phyloP scores from a whole-genome alignment of 2,329 filamentous ascomycete genomes.

The Cadophora malorum region DNA sequence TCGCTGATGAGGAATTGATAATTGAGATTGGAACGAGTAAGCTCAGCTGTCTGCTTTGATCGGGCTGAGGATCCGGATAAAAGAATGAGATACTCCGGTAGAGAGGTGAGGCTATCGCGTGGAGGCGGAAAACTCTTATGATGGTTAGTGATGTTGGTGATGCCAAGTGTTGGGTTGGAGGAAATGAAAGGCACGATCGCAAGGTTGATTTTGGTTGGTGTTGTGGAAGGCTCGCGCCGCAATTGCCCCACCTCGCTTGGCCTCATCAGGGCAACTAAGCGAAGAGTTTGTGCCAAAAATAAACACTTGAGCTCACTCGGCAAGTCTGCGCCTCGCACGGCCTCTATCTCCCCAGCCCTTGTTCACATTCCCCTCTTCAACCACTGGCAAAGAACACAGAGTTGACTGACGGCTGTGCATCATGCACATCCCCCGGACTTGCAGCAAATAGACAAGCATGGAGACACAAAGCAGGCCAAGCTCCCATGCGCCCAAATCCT shows the following conservation, averaged over 20 bases:
- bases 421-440: conserved; percentile 14
- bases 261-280: neutral
- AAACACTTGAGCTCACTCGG: neutral
- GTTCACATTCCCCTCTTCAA: neutral
- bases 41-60: neutral
- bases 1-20: neutral
- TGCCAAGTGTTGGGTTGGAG: neutral
- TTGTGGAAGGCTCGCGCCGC: conserved; percentile 16
- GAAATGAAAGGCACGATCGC: neutral
- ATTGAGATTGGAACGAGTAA: neutral
- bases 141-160: conserved; percentile 2
- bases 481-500: conserved; percentile 12
- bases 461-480: conserved; percentile 3
- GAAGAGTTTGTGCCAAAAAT: neutral
- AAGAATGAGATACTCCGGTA: neutral
- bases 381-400: neutral
- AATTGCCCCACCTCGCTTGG: neutral
- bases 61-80: neutral
- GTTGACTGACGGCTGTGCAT: conserved; percentile 16
- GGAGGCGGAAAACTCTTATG: conserved; percentile 9
- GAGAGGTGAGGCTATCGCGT: neutral
- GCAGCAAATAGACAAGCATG: conserved; percentile 18
- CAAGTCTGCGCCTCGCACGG: conserved; percentile 15
- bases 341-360: neutral
- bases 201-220: neutral